These are phyloP conservation scores for Aschersonia sp. DNA, from an alignment of 2,329 filamentous ascomycete species.

Conservation along the genomic window DNA sequence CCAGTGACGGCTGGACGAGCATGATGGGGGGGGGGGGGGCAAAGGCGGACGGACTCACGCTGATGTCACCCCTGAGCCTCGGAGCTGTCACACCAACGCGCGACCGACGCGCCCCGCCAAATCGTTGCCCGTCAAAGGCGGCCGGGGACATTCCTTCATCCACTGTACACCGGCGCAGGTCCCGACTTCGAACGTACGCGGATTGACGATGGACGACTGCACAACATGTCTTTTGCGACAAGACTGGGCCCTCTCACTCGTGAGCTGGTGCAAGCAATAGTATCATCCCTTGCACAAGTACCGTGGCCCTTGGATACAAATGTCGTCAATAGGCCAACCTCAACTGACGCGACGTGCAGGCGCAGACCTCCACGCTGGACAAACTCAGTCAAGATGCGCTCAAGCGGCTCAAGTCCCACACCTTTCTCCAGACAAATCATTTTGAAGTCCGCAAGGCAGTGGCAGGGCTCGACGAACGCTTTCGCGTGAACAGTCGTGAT, in stretches of 20 bases:
- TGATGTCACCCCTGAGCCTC: constrained; percentile 1
- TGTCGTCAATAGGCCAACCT: not conserved
- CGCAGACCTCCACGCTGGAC: constrained; percentile 22
- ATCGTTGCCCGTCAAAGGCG: no score
- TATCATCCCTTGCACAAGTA: constrained; percentile 40
- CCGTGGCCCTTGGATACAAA: not conserved
- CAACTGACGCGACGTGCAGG: constrained; percentile 7
- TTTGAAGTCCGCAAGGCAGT: constrained; percentile 55
- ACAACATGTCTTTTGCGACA: constrained; percentile 55
- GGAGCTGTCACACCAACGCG: not conserved
- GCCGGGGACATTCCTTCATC: not conserved
- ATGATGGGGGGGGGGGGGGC: not conserved
- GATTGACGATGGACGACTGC: not conserved
- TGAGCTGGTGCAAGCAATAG: constrained; percentile 53
- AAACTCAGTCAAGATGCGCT: constrained; percentile 33
- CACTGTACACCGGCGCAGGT: no score
- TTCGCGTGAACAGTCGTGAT: constrained; percentile 67
- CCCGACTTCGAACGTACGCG: no score
- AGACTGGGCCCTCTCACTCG: constrained; percentile 51
- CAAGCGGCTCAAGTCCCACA: constrained; percentile 37
- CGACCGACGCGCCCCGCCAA: constrained; percentile 1
- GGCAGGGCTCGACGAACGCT: constrained; percentile 71
- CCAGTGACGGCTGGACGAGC: no score
- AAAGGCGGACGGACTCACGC: not conserved
- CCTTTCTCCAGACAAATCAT: constrained; percentile 55